A percentile compares a stretch with the other conserved stretches of the same genome.
Conservation (phyloP, 495 filamentous ascomycete genomes). For the Podospora comata region DNA sequence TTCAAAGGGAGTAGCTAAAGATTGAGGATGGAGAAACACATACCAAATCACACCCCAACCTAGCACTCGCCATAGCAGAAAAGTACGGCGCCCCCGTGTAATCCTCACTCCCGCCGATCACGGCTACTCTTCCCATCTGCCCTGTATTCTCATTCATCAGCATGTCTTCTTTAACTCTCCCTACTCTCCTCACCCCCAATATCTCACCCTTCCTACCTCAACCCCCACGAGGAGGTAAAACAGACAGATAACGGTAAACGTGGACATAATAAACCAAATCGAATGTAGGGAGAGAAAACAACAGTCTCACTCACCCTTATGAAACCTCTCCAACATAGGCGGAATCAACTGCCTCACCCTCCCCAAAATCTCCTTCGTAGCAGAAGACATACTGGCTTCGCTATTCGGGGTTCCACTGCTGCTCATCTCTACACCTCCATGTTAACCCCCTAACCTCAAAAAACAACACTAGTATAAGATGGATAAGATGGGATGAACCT, state of each 20-base stretch:
- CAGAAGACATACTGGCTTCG: conserved; percentile 40
- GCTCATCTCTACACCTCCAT: not conserved
- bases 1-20: not conserved
- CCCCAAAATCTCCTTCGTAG: conserved; percentile 62
- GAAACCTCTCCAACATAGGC: conserved; percentile 91
- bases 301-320: conserved; percentile 66
- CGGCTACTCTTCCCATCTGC: conserved; percentile 85
- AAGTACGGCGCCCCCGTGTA: conserved; percentile 98
- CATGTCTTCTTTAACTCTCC: not conserved
- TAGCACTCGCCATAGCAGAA: conserved; percentile 91
- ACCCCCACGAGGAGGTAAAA: not conserved
- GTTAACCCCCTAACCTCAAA: not conserved
- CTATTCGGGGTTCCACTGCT: conserved; percentile 6
- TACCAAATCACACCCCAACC: conserved; percentile 83
- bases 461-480: not conserved
- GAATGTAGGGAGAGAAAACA: conserved; percentile 5
- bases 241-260: not conserved
- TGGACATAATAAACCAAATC: not conserved
- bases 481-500: not conserved
- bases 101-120: conserved; percentile 92
- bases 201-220: not conserved
- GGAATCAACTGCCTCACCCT: conserved; percentile 90
- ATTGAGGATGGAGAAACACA: not conserved
- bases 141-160: conserved; percentile 42
- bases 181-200: not conserved